Percentiles rank a stretch among this genome's conserved stretches.
Evolutionary conservation across 2,329 filamentous ascomycete species (phyloP).

Genomic region (Apiospora pterosperma): DNA sequence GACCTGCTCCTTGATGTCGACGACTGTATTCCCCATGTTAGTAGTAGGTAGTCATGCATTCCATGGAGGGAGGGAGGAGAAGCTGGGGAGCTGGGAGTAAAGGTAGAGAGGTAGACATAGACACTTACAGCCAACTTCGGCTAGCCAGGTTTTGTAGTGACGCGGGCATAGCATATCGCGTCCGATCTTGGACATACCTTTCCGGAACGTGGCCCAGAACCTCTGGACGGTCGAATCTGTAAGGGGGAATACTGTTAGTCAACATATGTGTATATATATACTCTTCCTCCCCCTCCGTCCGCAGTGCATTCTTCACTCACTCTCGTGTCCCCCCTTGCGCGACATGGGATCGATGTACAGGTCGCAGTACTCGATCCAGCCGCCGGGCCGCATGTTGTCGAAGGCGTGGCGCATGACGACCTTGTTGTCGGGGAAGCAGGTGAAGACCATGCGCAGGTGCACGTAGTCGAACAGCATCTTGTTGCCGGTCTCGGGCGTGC

Average conservation of each 20-base stretch:
- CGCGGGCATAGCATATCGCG: slow-evolving; percentile 2
- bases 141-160: slow-evolving; percentile 6
- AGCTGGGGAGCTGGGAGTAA: neutral
- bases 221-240: slow-evolving; percentile 6
- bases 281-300: neutral
- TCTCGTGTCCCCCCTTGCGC: neutral
- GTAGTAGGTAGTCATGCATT: neutral
- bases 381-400: slow-evolving; percentile 6
- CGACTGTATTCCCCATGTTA: neutral
- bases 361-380: slow-evolving; percentile 8
- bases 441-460: slow-evolving; percentile 6
- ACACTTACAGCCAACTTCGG: slow-evolving; percentile 8
- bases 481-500: neutral
- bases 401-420: slow-evolving; percentile 8
- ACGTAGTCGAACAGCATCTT: slow-evolving; percentile 6
- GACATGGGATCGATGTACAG: neutral
- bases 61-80: neutral
- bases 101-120: neutral
- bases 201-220: neutral
- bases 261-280: neutral
- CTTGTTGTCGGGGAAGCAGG: slow-evolving; percentile 6
- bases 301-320: neutral
- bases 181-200: slow-evolving; percentile 1
- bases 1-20: slow-evolving; percentile 4
- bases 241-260: too few species aligned